Base-by-base conservation (phyloP, 305 asterid genomes). In the Fraxinus dipetala region DNA sequence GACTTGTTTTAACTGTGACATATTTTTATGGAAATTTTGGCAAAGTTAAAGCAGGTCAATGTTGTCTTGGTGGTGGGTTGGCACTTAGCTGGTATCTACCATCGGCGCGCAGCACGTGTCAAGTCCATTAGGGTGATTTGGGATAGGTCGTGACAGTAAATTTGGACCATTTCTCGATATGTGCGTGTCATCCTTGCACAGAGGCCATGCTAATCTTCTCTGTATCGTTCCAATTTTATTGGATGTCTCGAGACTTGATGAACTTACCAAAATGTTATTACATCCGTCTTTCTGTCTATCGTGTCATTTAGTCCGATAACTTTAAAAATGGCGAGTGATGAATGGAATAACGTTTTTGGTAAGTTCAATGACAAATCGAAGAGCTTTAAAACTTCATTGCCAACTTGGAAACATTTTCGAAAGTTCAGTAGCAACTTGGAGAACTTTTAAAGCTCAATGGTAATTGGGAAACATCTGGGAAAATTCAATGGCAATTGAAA, bases 191-290 rank as follows among this genome's bases (percentile, higher is more conserved):
- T 67, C 74, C 74, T 86, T 86, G 84, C 82, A 83, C 79, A 85
- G 86, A 85, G 89, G 86, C 83, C 88, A 87, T 87, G 83, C 86
- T 87, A 82, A 89, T 87, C 85, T 88, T 88, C 88, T 87, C 86
- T 83, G 84, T 88, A 88, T 88, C 86, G 78, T 85, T 88, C 87
- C 85, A 88, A 88, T 88, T 88, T 88, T 86, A 83, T 83, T 81
- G 84, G 43, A 87, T 83, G 83, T 87, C 90, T 1, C 28, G 6
- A 4, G 7, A 4, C 0, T 3, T 48, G 6, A 48, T 48, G 18
- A 14, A 48, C 59, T 48, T 48, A 48, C 20, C 20, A 48, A 48
- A 48, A 3, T 48, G 6, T 48, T 48, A 48, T 48, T 0, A 0
- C 2, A 48, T 48, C 20, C 20, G 1, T 48, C 20, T 3, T 48